Evolutionary conservation across 371 early-diverging fungal genomes (phyloP), one percentile per base, ranked within the genome.

Genomic region (Mucor mucedo): DNA sequence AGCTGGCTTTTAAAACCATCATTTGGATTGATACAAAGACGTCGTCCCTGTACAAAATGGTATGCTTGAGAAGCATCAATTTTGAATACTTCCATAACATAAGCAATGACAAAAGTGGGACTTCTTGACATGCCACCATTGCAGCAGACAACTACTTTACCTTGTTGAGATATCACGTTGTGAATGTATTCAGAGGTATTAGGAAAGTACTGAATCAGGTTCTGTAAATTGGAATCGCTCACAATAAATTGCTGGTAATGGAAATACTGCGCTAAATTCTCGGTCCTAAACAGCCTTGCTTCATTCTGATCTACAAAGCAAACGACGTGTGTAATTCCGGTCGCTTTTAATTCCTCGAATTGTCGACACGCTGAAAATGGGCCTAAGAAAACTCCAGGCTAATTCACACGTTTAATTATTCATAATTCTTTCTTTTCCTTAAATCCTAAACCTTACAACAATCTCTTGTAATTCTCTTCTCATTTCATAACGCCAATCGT

Each of bases 61-160:
- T 89, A 92, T 0, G 95, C 92, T 29, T 85, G 79, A n/a, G 78
- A 70, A 53, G 89, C 93, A 44, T 84, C 84, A 69, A 88, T 66
- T 3, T 80, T 71, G 61, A 86, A 84, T 0, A 78, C 76, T 60
- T 89, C 91, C 93, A 95, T 95, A 50, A 93, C 68, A 71, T 93
- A 95, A 4, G 94, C 95, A 32, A 94, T 86, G 0, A 93, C 92
- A 75, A 95, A 91, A n/a, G 91, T 83, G 3, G 96, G 93, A 47
- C 90, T 88, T 57, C 95, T 82, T 0, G 92, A 91, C 68, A 95
- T 89, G 5, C 95, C 96, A 21, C 89, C 91, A 72, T 89, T 93
- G 71, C 95, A 95, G 57, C 91, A 93, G 29, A 94, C 90, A 2
- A 95, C 73, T 0, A 93, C 89, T 38, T 81, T 86, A 6, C 91